Evolutionary conservation across 768 basidiomycete species (phyloP).

Genomic region (Russula dissimulans): DNA sequence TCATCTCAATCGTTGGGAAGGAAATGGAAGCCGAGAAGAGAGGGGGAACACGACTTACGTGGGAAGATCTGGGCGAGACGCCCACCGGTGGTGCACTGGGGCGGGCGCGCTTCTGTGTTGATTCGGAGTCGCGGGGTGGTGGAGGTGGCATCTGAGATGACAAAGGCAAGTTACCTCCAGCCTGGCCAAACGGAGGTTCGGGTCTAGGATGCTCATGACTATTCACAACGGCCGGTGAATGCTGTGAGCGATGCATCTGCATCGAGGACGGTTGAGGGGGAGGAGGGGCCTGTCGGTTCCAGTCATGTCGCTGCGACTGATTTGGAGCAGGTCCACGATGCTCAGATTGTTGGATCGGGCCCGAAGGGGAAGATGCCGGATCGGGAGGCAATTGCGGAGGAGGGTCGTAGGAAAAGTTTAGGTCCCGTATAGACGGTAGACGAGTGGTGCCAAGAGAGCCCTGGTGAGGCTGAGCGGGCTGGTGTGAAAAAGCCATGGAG

Average conservation of each 20-base stretch:
- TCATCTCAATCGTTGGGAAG: neutral
- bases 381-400: slow-evolving; percentile 25
- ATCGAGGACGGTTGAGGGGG: slow-evolving; percentile 17
- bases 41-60: slow-evolving; percentile 33
- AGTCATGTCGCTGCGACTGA: slow-evolving; percentile 31
- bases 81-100: slow-evolving; percentile 29
- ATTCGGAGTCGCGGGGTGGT: slow-evolving; percentile 26
- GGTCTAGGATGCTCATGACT: slow-evolving; percentile 23
- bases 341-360: slow-evolving; percentile 26
- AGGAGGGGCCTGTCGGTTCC: slow-evolving; percentile 14
- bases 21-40: slow-evolving; percentile 7
- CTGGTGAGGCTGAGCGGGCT: slow-evolving; percentile 31
- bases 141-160: slow-evolving; percentile 20
- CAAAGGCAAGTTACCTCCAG: slow-evolving; percentile 14
- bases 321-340: slow-evolving; percentile 23
- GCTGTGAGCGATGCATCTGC: slow-evolving; percentile 20
- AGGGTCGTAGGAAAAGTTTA: slow-evolving; percentile 47
- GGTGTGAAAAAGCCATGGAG: slow-evolving; percentile 45
- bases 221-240: slow-evolving; percentile 18
- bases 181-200: slow-evolving; percentile 40
- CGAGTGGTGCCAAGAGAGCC: slow-evolving; percentile 38
- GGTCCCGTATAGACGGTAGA: slow-evolving; percentile 63
- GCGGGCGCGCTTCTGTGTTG: slow-evolving; percentile 37
- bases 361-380: slow-evolving; percentile 25
- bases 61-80: slow-evolving; percentile 39